Conservation (phyloP, 2,329 filamentous ascomycete species). For the Nothophaeocryptopus gaeumannii region DNA sequence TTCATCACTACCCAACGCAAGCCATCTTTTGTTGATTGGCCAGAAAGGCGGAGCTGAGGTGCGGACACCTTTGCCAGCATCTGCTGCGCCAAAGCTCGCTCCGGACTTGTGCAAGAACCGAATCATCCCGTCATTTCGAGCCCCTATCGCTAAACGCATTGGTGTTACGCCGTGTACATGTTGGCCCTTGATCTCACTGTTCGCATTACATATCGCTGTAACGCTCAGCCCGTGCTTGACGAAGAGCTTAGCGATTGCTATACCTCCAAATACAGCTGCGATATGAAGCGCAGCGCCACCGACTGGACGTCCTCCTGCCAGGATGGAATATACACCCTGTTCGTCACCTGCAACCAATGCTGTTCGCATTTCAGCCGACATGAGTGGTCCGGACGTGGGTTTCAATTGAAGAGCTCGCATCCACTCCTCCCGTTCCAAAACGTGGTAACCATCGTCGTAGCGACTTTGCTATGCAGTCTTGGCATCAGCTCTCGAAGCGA, state of each 20-base stretch:
- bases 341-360: neutral
- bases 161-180: conserved; percentile 3
- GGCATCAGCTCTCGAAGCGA: too few species aligned
- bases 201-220: conserved; percentile 1
- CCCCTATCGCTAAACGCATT: conserved; percentile 7
- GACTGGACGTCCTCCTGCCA: neutral
- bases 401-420: neutral
- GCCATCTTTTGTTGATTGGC: conserved; percentile 1
- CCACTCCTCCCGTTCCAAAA: neutral
- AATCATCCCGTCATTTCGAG: conserved; percentile 1
- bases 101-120: neutral
- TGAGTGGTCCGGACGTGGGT: neutral
- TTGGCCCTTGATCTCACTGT: neutral
- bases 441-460: too few species aligned
- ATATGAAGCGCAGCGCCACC: conserved; percentile 4
- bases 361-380: neutral
- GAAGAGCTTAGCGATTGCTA: neutral
- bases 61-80: neutral
- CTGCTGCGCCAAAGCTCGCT: neutral
- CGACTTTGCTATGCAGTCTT: neutral
- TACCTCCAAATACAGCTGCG: conserved; percentile 6
- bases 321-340: neutral
- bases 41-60: conserved; percentile 5
- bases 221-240: neutral
- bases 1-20: conserved; percentile 2